These are phyloP conservation scores for Penicillium turbatum DNA, from an alignment of 495 filamentous ascomycete genomes.

Conservation along the genomic window DNA sequence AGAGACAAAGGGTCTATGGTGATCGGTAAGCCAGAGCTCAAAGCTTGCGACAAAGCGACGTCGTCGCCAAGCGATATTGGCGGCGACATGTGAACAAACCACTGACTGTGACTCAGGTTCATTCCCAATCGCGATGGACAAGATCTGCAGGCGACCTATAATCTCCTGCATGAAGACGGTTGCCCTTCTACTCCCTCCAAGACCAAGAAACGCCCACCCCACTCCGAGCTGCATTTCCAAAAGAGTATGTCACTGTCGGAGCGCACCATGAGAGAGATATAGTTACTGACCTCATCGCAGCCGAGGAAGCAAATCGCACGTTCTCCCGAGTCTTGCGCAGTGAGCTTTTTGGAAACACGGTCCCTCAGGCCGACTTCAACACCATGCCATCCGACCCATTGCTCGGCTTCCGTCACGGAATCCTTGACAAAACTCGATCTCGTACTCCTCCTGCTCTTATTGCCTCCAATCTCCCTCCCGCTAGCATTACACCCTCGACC, in stretches of 20 bases:
- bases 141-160: constrained; percentile 88
- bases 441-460: constrained; percentile 74
- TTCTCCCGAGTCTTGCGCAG: constrained; percentile 84
- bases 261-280: neutral
- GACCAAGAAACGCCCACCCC: constrained; percentile 75
- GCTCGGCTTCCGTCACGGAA: constrained; percentile 52
- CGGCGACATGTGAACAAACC: neutral
- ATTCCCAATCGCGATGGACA: constrained; percentile 93
- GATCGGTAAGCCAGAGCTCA: constrained; percentile 55
- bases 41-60: neutral
- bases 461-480: constrained; percentile 56
- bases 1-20: constrained; percentile 80
- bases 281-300: constrained; percentile 52
- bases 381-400: constrained; percentile 60
- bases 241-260: constrained; percentile 62
- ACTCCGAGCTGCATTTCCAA: constrained; percentile 90
- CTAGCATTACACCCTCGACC: constrained; percentile 80
- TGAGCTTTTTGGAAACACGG: constrained; percentile 83
- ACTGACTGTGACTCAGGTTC: constrained; percentile 54
- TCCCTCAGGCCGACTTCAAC: constrained; percentile 75
- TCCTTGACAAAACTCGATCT: constrained; percentile 66
- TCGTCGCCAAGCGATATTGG: neutral
- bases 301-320: constrained; percentile 88
- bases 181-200: constrained; percentile 88
- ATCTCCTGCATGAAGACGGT: constrained; percentile 81